These are phyloP conservation scores for Saccharomycopsis microspora DNA, from an alignment of 805 yeast genomes.

Conservation along the genomic window DNA sequence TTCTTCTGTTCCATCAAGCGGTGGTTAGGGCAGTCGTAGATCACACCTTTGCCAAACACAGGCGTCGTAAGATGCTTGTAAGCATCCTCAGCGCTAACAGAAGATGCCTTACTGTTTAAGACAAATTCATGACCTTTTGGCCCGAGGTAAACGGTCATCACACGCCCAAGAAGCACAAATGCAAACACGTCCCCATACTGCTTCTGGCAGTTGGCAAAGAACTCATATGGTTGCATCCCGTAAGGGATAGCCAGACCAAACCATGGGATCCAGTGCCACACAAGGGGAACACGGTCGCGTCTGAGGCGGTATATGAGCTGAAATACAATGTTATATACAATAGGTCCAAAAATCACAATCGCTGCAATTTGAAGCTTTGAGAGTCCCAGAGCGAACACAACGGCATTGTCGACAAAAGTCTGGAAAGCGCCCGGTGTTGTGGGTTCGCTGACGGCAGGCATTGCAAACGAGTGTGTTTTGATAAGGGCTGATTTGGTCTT, in stretches of 20 bases:
- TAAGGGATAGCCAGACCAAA: constrained; percentile 81
- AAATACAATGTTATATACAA: constrained; percentile 52
- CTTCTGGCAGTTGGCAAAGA: constrained; percentile 65
- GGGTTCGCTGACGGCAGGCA: no score
- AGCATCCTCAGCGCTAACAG: constrained; percentile 94
- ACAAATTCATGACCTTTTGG: constrained; percentile 98
- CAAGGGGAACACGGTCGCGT: constrained; percentile 80
- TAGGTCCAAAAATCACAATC: constrained; percentile 38
- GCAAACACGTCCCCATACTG: constrained; percentile 92
- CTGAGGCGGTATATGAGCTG: constrained; percentile 62
- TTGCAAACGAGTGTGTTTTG: no score
- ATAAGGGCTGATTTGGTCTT: no score
- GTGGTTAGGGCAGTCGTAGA: constrained; percentile 91
- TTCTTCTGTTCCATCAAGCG: constrained; percentile 97
- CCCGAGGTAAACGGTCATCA: constrained; percentile 92
- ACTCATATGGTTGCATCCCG: constrained; percentile 90
- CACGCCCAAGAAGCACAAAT: constrained; percentile 77
- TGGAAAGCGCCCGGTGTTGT: no score
- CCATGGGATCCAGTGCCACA: constrained; percentile 92
- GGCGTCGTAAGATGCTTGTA: constrained; percentile 98
- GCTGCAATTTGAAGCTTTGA: constrained; percentile 14
- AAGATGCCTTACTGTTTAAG: constrained; percentile 77
- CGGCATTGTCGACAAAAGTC: no score
- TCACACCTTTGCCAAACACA: constrained; percentile 94
- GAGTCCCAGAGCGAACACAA: not conserved